Base-by-base conservation (phyloP, 1,284 basidiomycete species). In the Moesziomyces parantarcticus region DNA sequence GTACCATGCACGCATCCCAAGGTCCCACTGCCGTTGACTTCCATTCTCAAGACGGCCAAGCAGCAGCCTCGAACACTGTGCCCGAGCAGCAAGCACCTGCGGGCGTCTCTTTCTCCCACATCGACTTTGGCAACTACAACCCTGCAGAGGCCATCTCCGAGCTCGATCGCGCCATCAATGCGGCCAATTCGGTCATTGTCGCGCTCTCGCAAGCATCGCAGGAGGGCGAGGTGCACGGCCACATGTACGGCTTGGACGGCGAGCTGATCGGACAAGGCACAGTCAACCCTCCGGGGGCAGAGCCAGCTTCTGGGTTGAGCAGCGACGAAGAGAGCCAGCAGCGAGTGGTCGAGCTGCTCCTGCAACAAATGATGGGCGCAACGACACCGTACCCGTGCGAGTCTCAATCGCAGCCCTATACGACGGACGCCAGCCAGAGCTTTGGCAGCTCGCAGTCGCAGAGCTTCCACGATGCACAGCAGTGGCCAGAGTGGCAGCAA, bases 181-280 rank as follows among this genome's bases (percentile, higher is more conserved):
- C 36, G 3, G 23, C 42, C 7, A 62, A 62, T n/a, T 62, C 65
- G 3, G 65, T 58, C 8, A 41, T 68, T 13, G 36, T 68, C 1
- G 50, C 55, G 1, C 23, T 68, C 13, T 61, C 58, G 16, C 51
- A 58, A n/a, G 55, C 65, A 1, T 50, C 58, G 34, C 39, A 51
- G 13, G n/a, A 23, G 0, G 55, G 58, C 14, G 51, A 55, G 16
- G 51, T 68, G 1, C 55, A 61, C 11, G 58, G 65, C 9, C 26
- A 51, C 14, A 47, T 61, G 9, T 68, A 54, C 32, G 51, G 22
- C 8, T 40, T 68, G 21, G 34, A 68, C 25, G 65, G 65, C 16
- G 36, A 55, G 21, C 36, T 55, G 5, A 52, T 68, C n/a, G 55
- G 50, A 6, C 55, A 58, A 16, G 55, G 50, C 5, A 32, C 20